These are phyloP conservation scores for Leccinum subfulvum DNA, from an alignment of 1,284 basidiomycete genomes.

Conservation along the genomic window DNA sequence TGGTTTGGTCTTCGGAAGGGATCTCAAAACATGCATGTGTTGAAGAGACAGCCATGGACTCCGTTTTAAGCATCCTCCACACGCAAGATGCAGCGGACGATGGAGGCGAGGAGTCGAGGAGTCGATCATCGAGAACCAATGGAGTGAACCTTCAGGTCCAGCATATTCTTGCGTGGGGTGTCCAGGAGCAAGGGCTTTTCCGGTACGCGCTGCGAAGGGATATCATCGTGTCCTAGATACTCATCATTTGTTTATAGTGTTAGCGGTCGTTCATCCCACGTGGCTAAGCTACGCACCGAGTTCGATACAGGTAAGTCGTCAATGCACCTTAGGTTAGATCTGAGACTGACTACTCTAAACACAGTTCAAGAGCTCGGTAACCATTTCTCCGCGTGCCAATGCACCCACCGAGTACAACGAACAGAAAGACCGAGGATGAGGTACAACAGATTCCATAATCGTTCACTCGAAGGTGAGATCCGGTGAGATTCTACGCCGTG, in stretches of 20 bases:
- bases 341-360: conserved; percentile 14
- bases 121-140: conserved; percentile 13
- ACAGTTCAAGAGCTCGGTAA: conserved; percentile 41
- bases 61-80: conserved; percentile 22
- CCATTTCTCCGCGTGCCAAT: too few species aligned
- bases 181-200: conserved; percentile 82
- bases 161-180: conserved; percentile 76
- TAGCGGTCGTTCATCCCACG: conserved; percentile 72
- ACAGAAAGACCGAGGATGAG: too few species aligned
- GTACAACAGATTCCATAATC: too few species aligned
- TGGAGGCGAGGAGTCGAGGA: conserved; percentile 16
- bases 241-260: conserved; percentile 46
- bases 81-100: conserved; percentile 19
- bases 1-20: conserved; percentile 65
- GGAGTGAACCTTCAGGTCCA: conserved; percentile 38
- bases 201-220: conserved; percentile 46
- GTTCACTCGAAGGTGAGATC: too few species aligned
- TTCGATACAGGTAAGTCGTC: conserved; percentile 73
- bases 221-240: conserved; percentile 2
- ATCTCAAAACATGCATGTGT: conserved; percentile 57
- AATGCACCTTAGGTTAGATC: background rate
- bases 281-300: conserved; percentile 70
- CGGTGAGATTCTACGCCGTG: too few species aligned
- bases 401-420: too few species aligned
- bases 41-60: conserved; percentile 55